Evolutionary conservation across 768 basidiomycete species (phyloP), one percentile per base, ranked within the genome.

Genomic region (Tricholoma terreum): DNA sequence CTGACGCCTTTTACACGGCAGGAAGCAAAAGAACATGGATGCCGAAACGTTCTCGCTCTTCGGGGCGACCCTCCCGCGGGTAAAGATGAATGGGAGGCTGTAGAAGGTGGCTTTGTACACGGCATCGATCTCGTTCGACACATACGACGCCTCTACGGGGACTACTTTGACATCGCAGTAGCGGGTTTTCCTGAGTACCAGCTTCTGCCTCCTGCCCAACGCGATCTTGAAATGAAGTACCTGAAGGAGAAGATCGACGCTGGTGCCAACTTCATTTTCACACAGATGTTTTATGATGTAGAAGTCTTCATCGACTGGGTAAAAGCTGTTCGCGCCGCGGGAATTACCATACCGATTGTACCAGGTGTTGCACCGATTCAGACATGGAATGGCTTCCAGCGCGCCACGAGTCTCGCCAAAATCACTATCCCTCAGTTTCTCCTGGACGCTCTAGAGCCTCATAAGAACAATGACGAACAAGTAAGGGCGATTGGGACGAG

Each of bases 201-300:
- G 63, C 71, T 79, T 15, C 81, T 93, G 21, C 85, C 91, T 1
- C 81, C 83, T 0, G 89, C 86, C 48, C 87, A 94, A 64, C 82
- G 82, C 40, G 84, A 81, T 27, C 82, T 82, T 53, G 95, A 98
- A 72, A 86, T 97, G 74, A 73, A 80, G 57, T 95, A 82, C 71
- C 79, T 97, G 61, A 96, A 96, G 74, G 86, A 90, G 61, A 98
- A 98, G 73, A 75, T 95, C 57, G 94, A 96, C 61, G 90, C 86
- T 9, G 94, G 95, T 36, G 90, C 87, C 59, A 81, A 85, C 69
- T 92, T 96, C 75, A 97, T 98, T 73, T 97, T 98, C 78, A 97
- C 95, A 0, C 95, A 98, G 72, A 94, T 98, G 92, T 98, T 98
- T 77, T 97, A 95, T 75, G 95, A 97, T 65, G 86, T 89, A 49